A percentile compares a stretch with the other conserved stretches of the same genome.
Conservation (phyloP, 176 grass and related monocot genomes). For the Oryza meridionalis region DNA sequence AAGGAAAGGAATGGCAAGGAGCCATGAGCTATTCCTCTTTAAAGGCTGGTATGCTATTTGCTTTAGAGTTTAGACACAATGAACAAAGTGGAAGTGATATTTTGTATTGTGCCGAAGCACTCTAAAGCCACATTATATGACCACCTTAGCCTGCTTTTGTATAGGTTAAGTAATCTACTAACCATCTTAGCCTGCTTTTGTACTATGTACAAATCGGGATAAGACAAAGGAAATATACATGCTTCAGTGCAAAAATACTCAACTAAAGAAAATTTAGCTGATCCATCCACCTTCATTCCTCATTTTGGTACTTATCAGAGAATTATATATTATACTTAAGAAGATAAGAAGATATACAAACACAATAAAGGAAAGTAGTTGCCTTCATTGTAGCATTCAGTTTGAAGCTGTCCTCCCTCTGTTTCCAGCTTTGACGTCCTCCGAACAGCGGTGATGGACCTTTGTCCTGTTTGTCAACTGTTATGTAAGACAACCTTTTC, state of each 20-base stretch:
- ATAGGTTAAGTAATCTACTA: neutral
- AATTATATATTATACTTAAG: neutral
- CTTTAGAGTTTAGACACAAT: conserved; percentile 24
- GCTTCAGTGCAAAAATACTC: neutral
- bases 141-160: neutral
- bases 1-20: neutral
- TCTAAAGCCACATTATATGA: neutral
- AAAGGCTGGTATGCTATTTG: neutral
- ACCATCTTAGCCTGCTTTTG: neutral
- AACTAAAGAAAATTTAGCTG: conserved; percentile 4
- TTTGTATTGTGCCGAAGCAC: neutral
- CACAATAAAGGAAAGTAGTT: neutral
- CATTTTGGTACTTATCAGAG: neutral
- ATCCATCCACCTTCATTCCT: neutral
- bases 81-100: neutral
- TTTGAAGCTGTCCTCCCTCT: conserved; percentile 84
- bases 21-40: neutral
- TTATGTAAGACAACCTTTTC: conserved; percentile 65
- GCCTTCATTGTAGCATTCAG: conserved; percentile 92
- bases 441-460: conserved; percentile 73
- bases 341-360: neutral
- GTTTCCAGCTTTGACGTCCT: conserved; percentile 76
- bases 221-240: neutral
- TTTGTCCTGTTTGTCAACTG: conserved; percentile 61
- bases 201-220: neutral